A percentile compares a stretch with the other conserved stretches of the same genome.
Conservation (phyloP, 2,329 filamentous ascomycete species). For the Fusarium tuaranense region DNA sequence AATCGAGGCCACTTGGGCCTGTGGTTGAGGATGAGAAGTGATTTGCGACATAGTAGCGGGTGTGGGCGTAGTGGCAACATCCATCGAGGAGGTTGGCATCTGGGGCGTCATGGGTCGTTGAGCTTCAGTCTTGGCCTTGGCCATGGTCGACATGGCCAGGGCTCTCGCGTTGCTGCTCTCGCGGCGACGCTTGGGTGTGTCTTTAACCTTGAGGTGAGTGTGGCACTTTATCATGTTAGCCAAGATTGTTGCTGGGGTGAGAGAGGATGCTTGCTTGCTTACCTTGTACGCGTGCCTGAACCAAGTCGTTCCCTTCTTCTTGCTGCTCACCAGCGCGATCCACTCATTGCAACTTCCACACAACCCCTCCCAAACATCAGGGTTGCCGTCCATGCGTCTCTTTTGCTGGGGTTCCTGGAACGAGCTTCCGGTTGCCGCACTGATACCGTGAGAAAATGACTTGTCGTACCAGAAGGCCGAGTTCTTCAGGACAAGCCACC, state of each 20-base stretch:
- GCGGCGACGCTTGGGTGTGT: slow-evolving; percentile 74
- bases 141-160: slow-evolving; percentile 55
- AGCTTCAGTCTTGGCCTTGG: slow-evolving; percentile 61
- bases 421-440: slow-evolving; percentile 80
- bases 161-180: slow-evolving; percentile 67
- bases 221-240: slow-evolving; percentile 66
- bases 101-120: slow-evolving; percentile 50
- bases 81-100: slow-evolving; percentile 37
- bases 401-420: slow-evolving; percentile 84
- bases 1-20: slow-evolving; percentile 41
- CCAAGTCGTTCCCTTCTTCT: slow-evolving; percentile 94
- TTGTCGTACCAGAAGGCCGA: slow-evolving; percentile 96
- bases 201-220: slow-evolving; percentile 78
- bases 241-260: neutral
- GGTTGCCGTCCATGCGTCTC: slow-evolving; percentile 81
- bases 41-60: slow-evolving; percentile 45
- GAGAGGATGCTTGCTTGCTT: slow-evolving; percentile 40
- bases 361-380: slow-evolving; percentile 84
- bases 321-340: slow-evolving; percentile 85
- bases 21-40: slow-evolving; percentile 42
- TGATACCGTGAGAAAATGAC: slow-evolving; percentile 89
- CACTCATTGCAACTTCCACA: slow-evolving; percentile 84
- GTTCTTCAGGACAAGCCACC: slow-evolving; percentile 91
- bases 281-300: slow-evolving; percentile 92
- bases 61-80: slow-evolving; percentile 41